Percentiles rank a stretch among this genome's conserved stretches.
Conservation (phyloP, 1,284 basidiomycete genomes). For the Apiotrichum veenhuisii region DNA sequence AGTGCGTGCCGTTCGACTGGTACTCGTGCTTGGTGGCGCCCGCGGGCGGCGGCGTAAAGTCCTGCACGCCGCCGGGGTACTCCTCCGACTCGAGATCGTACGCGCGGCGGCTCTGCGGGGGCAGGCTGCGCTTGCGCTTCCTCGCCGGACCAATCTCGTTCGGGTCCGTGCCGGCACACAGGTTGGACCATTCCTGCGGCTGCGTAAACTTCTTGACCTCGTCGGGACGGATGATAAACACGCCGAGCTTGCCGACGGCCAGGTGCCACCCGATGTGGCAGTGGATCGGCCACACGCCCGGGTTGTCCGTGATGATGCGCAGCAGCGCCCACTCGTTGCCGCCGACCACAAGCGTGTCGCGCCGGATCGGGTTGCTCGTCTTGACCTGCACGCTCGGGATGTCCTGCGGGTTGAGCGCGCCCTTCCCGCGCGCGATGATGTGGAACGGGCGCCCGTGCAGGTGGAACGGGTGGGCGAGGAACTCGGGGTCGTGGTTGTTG, state of each 20-base stretch:
- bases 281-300: slow-evolving; percentile 27
- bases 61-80: background rate
- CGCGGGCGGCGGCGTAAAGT: background rate
- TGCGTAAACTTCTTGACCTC: slow-evolving; percentile 10
- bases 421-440: slow-evolving; percentile 41
- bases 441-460: slow-evolving; percentile 31
- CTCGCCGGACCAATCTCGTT: slow-evolving; percentile 16
- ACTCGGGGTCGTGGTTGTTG: slow-evolving; percentile 39
- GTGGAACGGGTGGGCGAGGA: slow-evolving; percentile 45
- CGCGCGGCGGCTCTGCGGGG: background rate
- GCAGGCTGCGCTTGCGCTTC: background rate
- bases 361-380: slow-evolving; percentile 42
- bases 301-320: slow-evolving; percentile 25
- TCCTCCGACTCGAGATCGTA: background rate
- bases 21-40: background rate
- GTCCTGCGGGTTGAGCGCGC: slow-evolving; percentile 23
- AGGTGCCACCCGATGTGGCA: slow-evolving; percentile 32
- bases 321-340: slow-evolving; percentile 30
- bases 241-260: slow-evolving; percentile 9
- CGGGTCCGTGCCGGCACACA: slow-evolving; percentile 15
- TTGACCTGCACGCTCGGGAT: slow-evolving; percentile 25
- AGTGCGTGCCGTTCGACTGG: background rate
- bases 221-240: slow-evolving; percentile 22
- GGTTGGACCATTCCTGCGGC: slow-evolving; percentile 17
- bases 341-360: slow-evolving; percentile 46